phyloP scores from a whole-genome alignment of 768 basidiomycete species.

The Podaxis rugospora region DNA sequence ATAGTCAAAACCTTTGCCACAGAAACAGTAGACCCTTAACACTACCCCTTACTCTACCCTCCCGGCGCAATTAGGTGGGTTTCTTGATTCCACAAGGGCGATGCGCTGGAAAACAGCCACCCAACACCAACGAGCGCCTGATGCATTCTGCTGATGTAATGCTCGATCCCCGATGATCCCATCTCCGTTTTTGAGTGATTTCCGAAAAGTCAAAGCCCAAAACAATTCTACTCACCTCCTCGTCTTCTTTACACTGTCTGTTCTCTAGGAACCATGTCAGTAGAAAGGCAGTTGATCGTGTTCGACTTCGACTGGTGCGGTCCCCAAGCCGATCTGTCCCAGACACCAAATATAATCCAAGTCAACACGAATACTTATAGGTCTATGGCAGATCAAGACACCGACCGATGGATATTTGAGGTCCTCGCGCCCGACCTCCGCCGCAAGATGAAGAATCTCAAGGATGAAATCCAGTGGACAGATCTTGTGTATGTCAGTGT shows the following conservation, averaged over 20 bases:
- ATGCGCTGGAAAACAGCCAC: no score
- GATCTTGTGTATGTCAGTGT: constrained; percentile 75
- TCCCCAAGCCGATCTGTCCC: background rate
- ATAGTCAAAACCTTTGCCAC: no score
- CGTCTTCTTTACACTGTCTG: background rate
- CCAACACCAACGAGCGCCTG: background rate
- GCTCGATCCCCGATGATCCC: background rate
- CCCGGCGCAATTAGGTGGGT: no score
- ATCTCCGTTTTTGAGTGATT: constrained; percentile 3
- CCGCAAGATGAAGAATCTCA: constrained; percentile 68
- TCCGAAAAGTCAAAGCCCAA: constrained; percentile 8
- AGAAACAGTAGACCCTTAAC: no score
- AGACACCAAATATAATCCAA: background rate
- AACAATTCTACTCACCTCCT: constrained; percentile 2
- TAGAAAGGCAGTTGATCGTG: constrained; percentile 69
- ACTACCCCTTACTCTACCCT: no score
- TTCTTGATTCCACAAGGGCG: no score
- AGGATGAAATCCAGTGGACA: constrained; percentile 77
- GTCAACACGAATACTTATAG: constrained; percentile 28
- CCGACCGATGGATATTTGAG: constrained; percentile 90
- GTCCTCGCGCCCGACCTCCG: constrained; percentile 84
- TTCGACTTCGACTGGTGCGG: constrained; percentile 96
- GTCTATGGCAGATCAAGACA: constrained; percentile 94
- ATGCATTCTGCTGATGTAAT: background rate
- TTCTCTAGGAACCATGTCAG: constrained; percentile 7